Base-by-base conservation (phyloP, 495 filamentous ascomycete genomes). In the Tetracladium marchalianum region DNA sequence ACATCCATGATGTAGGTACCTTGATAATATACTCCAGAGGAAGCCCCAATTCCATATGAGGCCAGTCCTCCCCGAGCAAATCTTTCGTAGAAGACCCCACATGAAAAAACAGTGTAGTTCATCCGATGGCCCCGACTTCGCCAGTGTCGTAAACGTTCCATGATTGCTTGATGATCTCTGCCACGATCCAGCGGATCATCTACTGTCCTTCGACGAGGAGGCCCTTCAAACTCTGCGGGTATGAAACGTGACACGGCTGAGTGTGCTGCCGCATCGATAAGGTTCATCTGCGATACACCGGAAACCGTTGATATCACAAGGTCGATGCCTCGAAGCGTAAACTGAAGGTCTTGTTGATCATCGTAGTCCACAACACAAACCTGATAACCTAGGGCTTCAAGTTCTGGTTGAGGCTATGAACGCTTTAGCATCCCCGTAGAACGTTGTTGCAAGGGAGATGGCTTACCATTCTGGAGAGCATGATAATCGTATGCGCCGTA, bases 71-170 rank as follows among this genome's bases (percentile, higher is more conserved):
- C 77, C 10, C 75, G 77, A 8, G 68, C 72, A 58, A 88, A 87
- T 10, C 83, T 67, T 55, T 88, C 84, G 66, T 85, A 86, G 53
- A 87, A 78, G n/a, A 86, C 56, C 32, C 84, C 84, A 57, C 84
- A 88, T 1, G 75, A 72, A 50, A 88, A 85, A 32, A 79, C 68
- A 4, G 82, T 82, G 46, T 70, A 84, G 35, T 75, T 64, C 65
- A 86, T 78, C 17, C 58, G 52, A 47, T 72, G 61, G 6, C 58
- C 55, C 13, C 52, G 56, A 18, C 66, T 68, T 15, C 58, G 58
- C 48, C 73, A 73, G 49, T 72, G 60, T 35, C 69, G 69, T 11
- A 88, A 70, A 5, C 71, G 62, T 15, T 68, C 65, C 12, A 80
- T 66, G 1, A 79, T 78, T 8, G 64, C 63, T 32, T 27, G 22